Evolutionary conservation across 305 asterid genomes (phyloP), one percentile per base, ranked within the genome.

Genomic region (Fraxinus latifolia): DNA sequence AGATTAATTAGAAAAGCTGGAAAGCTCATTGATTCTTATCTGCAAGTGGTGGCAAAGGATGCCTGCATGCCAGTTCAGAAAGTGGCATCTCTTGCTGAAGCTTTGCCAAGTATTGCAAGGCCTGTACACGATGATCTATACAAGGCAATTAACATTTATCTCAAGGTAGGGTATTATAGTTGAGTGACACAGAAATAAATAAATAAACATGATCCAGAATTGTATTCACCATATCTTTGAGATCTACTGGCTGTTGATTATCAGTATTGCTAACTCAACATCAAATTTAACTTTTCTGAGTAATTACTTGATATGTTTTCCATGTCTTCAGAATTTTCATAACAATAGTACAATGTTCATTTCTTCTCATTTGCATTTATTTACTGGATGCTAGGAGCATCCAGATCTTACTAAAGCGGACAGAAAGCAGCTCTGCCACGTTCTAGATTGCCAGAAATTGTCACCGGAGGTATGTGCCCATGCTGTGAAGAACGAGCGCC

Each of bases 101-200:
- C 93, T 37, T 72, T 94, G 73, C 97, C 98, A 0, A 91, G 89
- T 55, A 88, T 90, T 12, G 97, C 96, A 0, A 88, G 98, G 79
- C 87, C 92, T 11, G 77, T 82, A 19, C 96, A 94, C 44, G 94
- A 91, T 58, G 88, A 91, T 79, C 96, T 94, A 36, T 94, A 94
- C 79, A 86, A 83, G 86, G 95, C 96, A 17, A 90, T 92, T 50
- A 84, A 90, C 85, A 44, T 44, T 11, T 44, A 44, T 44, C 55
- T 44, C 55, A 44, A 44, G 55, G 55, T 44, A 44, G 17, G 55
- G 55, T 44, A 44, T 44, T 12, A 12, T 12, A 44, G n/a, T 44
- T 44, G 53, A 62, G 80, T 33, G 34, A 65, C 4, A 25, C 36
- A 7, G 73, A 65, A 62, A 27, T 67, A 11, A 25, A 25, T 39